Conservation (phyloP, 1,284 basidiomycete species). For the Marasmius fiardii region DNA sequence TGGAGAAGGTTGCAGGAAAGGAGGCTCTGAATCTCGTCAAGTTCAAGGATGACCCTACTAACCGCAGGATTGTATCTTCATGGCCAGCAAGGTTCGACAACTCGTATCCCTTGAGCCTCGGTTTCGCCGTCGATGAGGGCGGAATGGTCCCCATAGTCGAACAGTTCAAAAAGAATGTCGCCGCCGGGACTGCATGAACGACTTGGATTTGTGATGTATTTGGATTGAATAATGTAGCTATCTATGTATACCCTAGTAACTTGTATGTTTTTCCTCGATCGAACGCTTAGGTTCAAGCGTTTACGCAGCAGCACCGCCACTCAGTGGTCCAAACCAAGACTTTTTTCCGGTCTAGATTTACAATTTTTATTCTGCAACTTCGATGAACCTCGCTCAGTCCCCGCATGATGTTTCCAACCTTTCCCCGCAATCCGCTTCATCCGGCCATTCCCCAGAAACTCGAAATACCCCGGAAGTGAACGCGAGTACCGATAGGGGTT, state of each 20-base stretch:
- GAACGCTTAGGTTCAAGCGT: background rate
- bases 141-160: conserved; percentile 43
- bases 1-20: conserved; percentile 37
- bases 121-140: conserved; percentile 41
- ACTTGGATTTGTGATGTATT: no score
- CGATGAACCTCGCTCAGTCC: background rate
- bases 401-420: background rate
- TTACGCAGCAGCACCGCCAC: background rate
- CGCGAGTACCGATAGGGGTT: background rate
- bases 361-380: background rate
- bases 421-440: conserved; percentile 1
- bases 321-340: background rate
- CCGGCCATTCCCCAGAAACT: background rate
- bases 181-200: conserved; percentile 18
- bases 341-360: background rate
- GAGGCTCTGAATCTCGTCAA: conserved; percentile 34
- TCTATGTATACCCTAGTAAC: no score
- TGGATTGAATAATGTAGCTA: no score
- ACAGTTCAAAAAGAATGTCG: conserved; percentile 34
- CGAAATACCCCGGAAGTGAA: background rate
- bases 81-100: conserved; percentile 48
- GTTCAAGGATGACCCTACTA: conserved; percentile 41
- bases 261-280: background rate
- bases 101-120: conserved; percentile 38
- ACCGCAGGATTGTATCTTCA: conserved; percentile 40